Base-by-base conservation (phyloP, 441 rosid species). In the Populus hybrid region DNA sequence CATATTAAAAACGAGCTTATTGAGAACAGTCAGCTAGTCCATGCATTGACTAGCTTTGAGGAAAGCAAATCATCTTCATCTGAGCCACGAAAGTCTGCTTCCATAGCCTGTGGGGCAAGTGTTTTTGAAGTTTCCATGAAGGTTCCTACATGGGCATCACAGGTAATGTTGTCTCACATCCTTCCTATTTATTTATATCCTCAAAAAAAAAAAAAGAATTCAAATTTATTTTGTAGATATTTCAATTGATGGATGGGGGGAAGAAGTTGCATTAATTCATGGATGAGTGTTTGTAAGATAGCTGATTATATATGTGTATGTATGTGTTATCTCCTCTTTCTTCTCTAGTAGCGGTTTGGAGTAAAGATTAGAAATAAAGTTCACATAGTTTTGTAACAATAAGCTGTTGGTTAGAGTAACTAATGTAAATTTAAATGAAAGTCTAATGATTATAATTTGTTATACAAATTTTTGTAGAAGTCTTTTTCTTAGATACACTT, bases 101-200 rank as follows among this genome's bases (percentile, higher is more conserved):
- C 98, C 6, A 86, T 94, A 79, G 99, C 98, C 69, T 96, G 99
- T 79, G 98, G 98, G 72, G 94, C 97, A 72, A 92, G 91, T 82
- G 98, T 94, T 40, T 92, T 88, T 86, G 98, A 96, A 94, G 97
- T 94, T 83, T 87, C 91, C 74, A 78, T 94, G 91, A 94, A 91
- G 84, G 97, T 96, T 82, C 97, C 99, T 64, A 77, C 95, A 75
- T 96, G 99, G 99, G 99, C 98, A 78, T 90, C 93, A 26, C 98
- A 94, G 98, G 99, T 96, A 83, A 79, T 75, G 72, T 81, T 77
- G 71, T 65, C 73, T 67, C 78, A 76, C 68, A 73, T 57, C 38
- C 64, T 70, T 63, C 14, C 38, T 35, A 16, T 64, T 20, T 67
- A 5, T 81, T 0, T 6, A 73, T 63, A 7, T 32, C 8, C 12